phyloP scores from a whole-genome alignment of 2,329 filamentous ascomycete genomes.

The Aspergillus tanneri region DNA sequence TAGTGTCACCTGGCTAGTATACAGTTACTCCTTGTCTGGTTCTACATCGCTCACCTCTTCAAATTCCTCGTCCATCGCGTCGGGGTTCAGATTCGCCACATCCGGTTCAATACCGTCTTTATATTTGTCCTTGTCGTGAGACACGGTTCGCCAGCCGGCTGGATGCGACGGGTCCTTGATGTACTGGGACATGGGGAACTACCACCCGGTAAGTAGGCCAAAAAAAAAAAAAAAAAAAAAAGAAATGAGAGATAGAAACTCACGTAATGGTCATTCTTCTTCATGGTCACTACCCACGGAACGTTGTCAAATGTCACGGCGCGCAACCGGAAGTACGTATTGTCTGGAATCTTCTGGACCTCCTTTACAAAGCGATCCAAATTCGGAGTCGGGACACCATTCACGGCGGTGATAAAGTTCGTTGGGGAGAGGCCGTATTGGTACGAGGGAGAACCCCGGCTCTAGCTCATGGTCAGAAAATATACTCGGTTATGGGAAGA shows the following conservation, averaged over 20 bases:
- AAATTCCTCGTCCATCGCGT: slow-evolving; percentile 47
- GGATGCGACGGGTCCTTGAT: slow-evolving; percentile 55
- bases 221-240: background rate
- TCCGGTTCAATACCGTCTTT: slow-evolving; percentile 38
- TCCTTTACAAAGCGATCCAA: slow-evolving; percentile 76
- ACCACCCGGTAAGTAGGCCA: slow-evolving; percentile 11
- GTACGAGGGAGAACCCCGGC: slow-evolving; percentile 77
- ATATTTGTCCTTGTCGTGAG: slow-evolving; percentile 51
- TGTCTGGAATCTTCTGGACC: slow-evolving; percentile 86
- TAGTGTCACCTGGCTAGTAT: too few relatives aligned
- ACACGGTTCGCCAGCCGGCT: slow-evolving; percentile 59
- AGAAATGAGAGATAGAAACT: slow-evolving; percentile 19
- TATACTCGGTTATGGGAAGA: too few relatives aligned
- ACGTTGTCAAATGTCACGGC: slow-evolving; percentile 99
- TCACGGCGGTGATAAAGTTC: slow-evolving; percentile 96
- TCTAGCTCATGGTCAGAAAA: slow-evolving; percentile 37
- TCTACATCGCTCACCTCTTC: slow-evolving; percentile 41
- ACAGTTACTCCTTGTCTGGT: slow-evolving; percentile 29
- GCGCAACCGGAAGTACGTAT: slow-evolving; percentile 95
- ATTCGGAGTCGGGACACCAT: slow-evolving; percentile 80
- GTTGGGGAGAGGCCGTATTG: slow-evolving; percentile 92
- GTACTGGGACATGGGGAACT: slow-evolving; percentile 66
- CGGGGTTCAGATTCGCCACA: slow-evolving; percentile 45
- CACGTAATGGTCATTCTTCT: slow-evolving; percentile 97
- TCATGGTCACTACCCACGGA: slow-evolving; percentile 99